These are phyloP conservation scores for Melaleuca alternifolia DNA, from an alignment of 345 rosid species.

Conservation along the genomic window DNA sequence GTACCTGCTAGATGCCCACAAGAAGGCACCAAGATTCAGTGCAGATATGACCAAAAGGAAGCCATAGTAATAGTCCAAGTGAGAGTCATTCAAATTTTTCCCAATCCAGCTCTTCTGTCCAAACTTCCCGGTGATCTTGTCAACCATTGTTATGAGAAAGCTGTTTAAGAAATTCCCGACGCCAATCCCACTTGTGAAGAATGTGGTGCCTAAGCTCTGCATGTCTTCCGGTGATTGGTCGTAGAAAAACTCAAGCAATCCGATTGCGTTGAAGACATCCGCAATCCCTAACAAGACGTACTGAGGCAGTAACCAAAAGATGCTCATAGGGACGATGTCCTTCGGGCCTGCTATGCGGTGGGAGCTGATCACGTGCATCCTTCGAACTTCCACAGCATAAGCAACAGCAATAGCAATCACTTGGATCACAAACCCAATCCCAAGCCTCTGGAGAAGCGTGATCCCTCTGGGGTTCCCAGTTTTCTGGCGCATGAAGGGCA, in stretches of 20 bases:
- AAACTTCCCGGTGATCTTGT: slow-evolving; percentile 36
- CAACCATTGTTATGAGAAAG: slow-evolving; percentile 67
- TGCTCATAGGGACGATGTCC: slow-evolving; percentile 69
- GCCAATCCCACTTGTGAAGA: slow-evolving; percentile 85
- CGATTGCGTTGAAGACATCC: slow-evolving; percentile 76
- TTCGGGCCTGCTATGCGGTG: slow-evolving; percentile 28
- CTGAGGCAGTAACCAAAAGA: slow-evolving; percentile 77
- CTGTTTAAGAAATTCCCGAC: slow-evolving; percentile 81
- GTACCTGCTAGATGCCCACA: slow-evolving; percentile 60
- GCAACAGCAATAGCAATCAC: slow-evolving; percentile 61
- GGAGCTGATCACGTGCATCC: slow-evolving; percentile 41
- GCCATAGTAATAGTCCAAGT: slow-evolving; percentile 79
- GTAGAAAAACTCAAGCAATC: slow-evolving; percentile 76
- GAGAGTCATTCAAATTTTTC: slow-evolving; percentile 62
- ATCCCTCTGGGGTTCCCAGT: slow-evolving; percentile 82
- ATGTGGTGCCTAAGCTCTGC: slow-evolving; percentile 92
- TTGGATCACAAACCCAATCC: slow-evolving; percentile 70
- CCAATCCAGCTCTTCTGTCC: slow-evolving; percentile 82
- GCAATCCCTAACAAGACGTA: slow-evolving; percentile 66
- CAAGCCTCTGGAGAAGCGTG: slow-evolving; percentile 69
- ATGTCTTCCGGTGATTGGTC: slow-evolving; percentile 87
- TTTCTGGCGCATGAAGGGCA: slow-evolving; percentile 59
- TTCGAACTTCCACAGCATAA: slow-evolving; percentile 51
- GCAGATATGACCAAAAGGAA: slow-evolving; percentile 57
- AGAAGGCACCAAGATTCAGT: slow-evolving; percentile 48